Evolutionary conservation across 106 monocot species (phyloP).

Genomic region (Posidonia australis): DNA sequence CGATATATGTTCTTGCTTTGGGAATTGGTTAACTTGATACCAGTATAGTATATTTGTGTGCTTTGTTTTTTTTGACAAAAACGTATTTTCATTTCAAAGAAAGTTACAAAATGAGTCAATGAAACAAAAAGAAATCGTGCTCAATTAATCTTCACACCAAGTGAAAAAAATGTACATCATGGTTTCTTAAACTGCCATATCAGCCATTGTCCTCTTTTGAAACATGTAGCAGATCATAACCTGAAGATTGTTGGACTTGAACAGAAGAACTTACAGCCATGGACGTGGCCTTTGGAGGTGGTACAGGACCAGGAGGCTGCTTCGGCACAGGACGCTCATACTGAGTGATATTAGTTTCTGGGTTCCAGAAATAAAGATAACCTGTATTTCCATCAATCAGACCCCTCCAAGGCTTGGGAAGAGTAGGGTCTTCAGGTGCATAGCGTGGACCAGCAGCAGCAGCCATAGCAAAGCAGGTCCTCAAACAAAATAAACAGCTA

Average conservation of each 20-base stretch:
- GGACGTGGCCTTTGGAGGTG: conserved; percentile 6
- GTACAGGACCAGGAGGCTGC: not conserved
- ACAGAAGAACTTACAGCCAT: conserved; percentile 7
- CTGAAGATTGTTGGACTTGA: conserved; percentile 11
- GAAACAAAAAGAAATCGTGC: too few species aligned
- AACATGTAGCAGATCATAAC: conserved; percentile 1
- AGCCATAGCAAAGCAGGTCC: not conserved
- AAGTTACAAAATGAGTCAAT: too few species aligned
- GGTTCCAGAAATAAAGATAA: conserved; percentile 33
- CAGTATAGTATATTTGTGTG: too few species aligned
- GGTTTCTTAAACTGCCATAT: conserved; percentile 2
- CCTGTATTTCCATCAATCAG: conserved; percentile 26
- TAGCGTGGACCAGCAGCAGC: conserved; percentile 16
- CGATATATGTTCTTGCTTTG: too few species aligned
- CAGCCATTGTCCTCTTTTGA: conserved; percentile 3
- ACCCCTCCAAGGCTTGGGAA: conserved; percentile 29
- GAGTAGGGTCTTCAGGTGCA: conserved; percentile 23
- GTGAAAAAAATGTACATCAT: conserved; percentile 9
- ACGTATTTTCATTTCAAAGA: too few species aligned
- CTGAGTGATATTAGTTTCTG: conserved; percentile 25
- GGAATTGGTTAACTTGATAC: too few species aligned
- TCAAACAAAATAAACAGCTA: not conserved
- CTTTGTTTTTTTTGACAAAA: too few species aligned
- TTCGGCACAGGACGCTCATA: conserved; percentile 19
- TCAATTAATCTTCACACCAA: not conserved